Conservation (phyloP, 305 asterid genomes). For the Ilex paraguariensis region DNA sequence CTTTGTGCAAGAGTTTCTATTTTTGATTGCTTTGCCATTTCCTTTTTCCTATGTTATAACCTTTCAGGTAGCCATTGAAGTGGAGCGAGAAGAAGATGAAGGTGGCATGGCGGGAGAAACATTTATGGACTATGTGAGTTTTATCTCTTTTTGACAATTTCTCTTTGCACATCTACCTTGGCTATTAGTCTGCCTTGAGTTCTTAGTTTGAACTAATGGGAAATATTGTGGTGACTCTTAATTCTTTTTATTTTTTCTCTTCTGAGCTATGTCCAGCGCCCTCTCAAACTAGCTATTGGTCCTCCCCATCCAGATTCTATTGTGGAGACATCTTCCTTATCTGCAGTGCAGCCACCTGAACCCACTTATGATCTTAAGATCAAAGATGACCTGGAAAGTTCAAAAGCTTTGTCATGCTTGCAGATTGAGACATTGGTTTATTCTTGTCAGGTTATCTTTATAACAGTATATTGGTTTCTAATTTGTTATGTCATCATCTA, state of each 20-base stretch:
- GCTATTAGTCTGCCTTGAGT: not conserved
- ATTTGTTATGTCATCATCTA: slow-evolving; percentile 12
- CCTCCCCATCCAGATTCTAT: slow-evolving; percentile 94
- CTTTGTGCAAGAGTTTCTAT: not conserved
- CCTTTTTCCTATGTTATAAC: slow-evolving; percentile 14
- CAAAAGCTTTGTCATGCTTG: slow-evolving; percentile 83
- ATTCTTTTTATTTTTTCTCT: slow-evolving; percentile 8
- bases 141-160: not conserved
- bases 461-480: slow-evolving; percentile 6
- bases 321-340: slow-evolving; percentile 94
- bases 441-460: slow-evolving; percentile 81
- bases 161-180: not conserved
- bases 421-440: slow-evolving; percentile 98
- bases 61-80: slow-evolving; percentile 84
- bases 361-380: slow-evolving; percentile 78
- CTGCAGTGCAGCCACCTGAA: slow-evolving; percentile 98
- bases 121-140: slow-evolving; percentile 78
- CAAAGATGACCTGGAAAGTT: slow-evolving; percentile 70
- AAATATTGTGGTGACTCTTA: not conserved
- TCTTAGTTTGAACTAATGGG: not conserved
- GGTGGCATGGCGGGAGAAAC: slow-evolving; percentile 98
- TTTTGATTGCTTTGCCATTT: not conserved
- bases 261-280: slow-evolving; percentile 52
- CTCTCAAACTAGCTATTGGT: slow-evolving; percentile 84
- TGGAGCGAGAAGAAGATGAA: slow-evolving; percentile 98